Evolutionary conservation across 2,329 filamentous ascomycete genomes (phyloP), one percentile per base, ranked within the genome.

Genomic region (Aurifilum marmelostoma): DNA sequence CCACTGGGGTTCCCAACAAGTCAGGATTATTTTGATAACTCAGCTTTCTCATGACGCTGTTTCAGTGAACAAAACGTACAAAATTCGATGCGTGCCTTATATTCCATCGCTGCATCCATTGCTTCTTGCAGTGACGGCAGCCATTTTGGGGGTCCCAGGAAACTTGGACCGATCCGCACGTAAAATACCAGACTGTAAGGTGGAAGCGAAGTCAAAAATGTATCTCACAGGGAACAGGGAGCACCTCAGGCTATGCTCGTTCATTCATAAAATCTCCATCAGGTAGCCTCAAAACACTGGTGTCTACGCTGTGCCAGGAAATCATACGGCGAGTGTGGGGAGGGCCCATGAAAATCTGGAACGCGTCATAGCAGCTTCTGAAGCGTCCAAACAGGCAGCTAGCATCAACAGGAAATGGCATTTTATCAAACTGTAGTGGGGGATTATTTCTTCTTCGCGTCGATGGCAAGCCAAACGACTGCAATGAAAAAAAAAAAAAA

Each of bases 401-500:
- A 43, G 18, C 16, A 47, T 47, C 21, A 47, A 47, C 43, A 9
- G 8, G 43, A n/a, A n/a, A 47, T 21, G 1, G 11, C 21, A n/a
- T 8, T 7, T 1, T 47, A 21, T 47, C 43, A 47, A 47, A 21
- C 43, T n/a, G 6, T 16, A n/a, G n/a, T n/a, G n/a, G 21, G 8
- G 6, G 18, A 8, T 47, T 0, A 5, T 37, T 62, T 76, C 85
- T 88, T 89, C 87, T 83, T 87, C 85, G 84, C 84, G 75, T 74
- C 78, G 76, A 78, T 79, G 81, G 80, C 73, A 81, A 81, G 83
- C 85, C 83, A 82, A 82, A 76, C 76, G 76, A 74, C 72, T 73
- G 81, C 82, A 87, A 89, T 85, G 87, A 88, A 88, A 86, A 87
- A 34, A 79, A 78, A n/a, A n/a, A n/a, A n/a, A n/a, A n/a, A 80